phyloP scores from a whole-genome alignment of 495 filamentous ascomycete genomes.

The Aspergillus bridgeri region DNA sequence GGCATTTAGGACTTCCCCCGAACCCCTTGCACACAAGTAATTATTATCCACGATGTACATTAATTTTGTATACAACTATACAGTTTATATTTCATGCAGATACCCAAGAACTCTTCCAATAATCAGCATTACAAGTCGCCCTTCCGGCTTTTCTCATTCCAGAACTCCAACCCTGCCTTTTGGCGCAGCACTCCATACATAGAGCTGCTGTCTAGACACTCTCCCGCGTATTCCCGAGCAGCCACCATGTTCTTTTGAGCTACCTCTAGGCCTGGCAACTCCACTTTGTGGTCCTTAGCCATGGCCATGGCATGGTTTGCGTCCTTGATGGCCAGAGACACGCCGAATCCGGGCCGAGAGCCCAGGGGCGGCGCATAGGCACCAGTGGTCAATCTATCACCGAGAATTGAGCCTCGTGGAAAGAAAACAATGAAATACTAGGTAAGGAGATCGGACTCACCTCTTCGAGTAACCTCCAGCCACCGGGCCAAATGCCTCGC shows the following conservation, averaged over 20 bases:
- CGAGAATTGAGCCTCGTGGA: background rate
- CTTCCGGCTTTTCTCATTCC: constrained; percentile 46
- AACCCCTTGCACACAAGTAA: no score
- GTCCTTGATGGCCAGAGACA: constrained; percentile 46
- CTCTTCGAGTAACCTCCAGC: constrained; percentile 48
- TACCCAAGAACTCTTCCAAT: no score
- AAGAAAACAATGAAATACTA: background rate
- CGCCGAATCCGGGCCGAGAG: constrained; percentile 43
- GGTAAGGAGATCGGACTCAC: constrained; percentile 16
- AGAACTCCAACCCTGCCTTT: constrained; percentile 41
- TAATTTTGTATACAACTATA: background rate
- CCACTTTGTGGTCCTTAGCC: constrained; percentile 31
- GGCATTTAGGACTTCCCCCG: no score
- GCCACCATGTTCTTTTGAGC: constrained; percentile 40
- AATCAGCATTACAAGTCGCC: constrained; percentile 14
- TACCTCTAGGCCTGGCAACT: constrained; percentile 38
- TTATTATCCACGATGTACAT: background rate
- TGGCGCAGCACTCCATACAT: constrained; percentile 45
- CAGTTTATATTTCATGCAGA: background rate
- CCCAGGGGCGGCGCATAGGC: constrained; percentile 43
- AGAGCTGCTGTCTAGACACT: constrained; percentile 43
- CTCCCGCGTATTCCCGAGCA: constrained; percentile 39
- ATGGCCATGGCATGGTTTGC: constrained; percentile 40
- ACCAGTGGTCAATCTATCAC: constrained; percentile 39
- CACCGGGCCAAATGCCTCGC: constrained; percentile 49